These are phyloP conservation scores for Trifolium pratense DNA, from an alignment of 306 rosid genomes.

Conservation along the genomic window DNA sequence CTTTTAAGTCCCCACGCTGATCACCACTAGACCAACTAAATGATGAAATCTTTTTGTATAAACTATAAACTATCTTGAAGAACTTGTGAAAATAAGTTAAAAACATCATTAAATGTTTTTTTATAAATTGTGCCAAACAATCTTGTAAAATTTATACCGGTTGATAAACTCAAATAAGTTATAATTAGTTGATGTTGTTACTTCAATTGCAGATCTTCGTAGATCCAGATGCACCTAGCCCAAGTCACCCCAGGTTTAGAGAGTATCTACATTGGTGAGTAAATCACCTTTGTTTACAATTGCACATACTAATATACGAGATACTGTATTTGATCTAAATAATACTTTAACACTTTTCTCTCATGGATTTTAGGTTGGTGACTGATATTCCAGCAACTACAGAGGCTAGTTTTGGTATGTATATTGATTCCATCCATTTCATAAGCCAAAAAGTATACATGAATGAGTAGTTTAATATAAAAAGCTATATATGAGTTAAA, in stretches of 20 bases:
- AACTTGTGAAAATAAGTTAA: no score
- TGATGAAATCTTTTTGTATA: no score
- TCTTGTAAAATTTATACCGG: no score
- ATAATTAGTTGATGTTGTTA: background rate
- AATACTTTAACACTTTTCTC: background rate
- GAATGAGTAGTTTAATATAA: background rate
- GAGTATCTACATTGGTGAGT: constrained; percentile 56
- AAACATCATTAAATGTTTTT: no score
- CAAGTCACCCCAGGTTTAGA: constrained; percentile 48
- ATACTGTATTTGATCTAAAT: no score
- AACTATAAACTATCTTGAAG: no score
- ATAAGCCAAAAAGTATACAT: background rate
- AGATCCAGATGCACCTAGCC: constrained; percentile 53
- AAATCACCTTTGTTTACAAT: background rate
- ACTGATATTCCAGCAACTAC: constrained; percentile 54
- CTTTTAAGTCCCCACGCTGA: no score
- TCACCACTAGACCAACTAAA: no score
- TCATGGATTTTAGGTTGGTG: constrained; percentile 43
- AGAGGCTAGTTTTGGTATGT: constrained; percentile 40
- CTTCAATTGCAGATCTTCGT: constrained; percentile 35
- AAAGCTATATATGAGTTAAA: background rate
- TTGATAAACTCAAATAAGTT: no score
- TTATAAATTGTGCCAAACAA: no score
- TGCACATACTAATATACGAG: background rate
- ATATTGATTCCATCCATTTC: constrained; percentile 6